Evolutionary conservation across 225 moss, liverwort and hornwort genomes (phyloP).

Genomic region (Marchantia paleacea): DNA sequence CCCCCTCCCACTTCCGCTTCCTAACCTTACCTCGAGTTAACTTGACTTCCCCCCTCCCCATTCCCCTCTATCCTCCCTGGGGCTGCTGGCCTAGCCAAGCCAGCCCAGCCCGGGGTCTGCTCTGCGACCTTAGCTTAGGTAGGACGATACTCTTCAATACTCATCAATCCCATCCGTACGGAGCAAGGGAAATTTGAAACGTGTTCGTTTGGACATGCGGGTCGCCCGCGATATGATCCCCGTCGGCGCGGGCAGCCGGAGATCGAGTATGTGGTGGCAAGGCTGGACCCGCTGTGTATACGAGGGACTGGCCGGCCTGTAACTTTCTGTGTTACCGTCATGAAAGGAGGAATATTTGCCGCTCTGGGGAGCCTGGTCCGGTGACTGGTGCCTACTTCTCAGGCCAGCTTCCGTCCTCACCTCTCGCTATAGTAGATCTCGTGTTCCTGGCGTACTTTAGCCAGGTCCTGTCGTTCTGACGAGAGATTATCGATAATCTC

Average conservation of each 20-base stretch:
- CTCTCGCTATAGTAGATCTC: too few relatives aligned
- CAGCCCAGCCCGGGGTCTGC: too few relatives aligned
- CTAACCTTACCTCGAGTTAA: not conserved
- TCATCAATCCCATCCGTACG: not conserved
- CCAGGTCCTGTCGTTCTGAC: too few relatives aligned
- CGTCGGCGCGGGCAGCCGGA: constrained; percentile 3
- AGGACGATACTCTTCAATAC: not conserved
- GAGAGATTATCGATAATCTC: too few relatives aligned
- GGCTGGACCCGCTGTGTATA: not conserved
- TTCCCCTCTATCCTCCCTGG: not conserved
- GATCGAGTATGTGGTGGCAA: not conserved
- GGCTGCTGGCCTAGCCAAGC: too few relatives aligned
- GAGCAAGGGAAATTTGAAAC: not conserved
- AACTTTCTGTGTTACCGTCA: too few relatives aligned
- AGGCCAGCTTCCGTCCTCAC: too few relatives aligned
- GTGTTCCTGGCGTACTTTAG: too few relatives aligned
- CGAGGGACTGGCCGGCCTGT: not conserved
- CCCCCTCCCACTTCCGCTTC: not conserved
- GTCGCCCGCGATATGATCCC: constrained; percentile 1
- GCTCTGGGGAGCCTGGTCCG: too few relatives aligned
- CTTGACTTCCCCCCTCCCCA: too few relatives aligned
- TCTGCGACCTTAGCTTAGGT: not conserved
- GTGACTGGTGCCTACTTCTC: too few relatives aligned
- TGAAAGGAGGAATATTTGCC: too few relatives aligned
- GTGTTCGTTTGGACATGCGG: not conserved